phyloP scores from a whole-genome alignment of 2,329 filamentous ascomycete species.

The Colletotrichum chlorophyti region DNA sequence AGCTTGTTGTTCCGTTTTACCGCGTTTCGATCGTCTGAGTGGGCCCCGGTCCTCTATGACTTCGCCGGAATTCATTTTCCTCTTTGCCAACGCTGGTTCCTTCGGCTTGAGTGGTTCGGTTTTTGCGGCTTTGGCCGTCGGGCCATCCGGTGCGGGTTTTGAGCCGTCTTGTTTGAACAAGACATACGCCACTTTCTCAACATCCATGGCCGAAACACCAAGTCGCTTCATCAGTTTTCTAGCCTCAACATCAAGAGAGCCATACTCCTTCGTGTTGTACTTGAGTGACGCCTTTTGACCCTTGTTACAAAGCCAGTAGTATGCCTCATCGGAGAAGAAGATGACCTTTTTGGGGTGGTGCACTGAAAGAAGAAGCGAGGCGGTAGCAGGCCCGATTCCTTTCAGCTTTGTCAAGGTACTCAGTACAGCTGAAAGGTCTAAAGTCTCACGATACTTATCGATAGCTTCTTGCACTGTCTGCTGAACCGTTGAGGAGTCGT shows the following conservation, averaged over 20 bases:
- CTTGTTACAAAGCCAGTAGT: conserved; percentile 71
- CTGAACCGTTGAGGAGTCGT: conserved; percentile 55
- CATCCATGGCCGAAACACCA: conserved; percentile 62
- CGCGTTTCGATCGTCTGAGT: conserved; percentile 36
- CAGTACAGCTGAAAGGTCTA: conserved; percentile 51
- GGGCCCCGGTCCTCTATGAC: conserved; percentile 27
- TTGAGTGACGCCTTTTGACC: conserved; percentile 62
- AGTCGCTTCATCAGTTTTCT: conserved; percentile 54
- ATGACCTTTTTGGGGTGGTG: conserved; percentile 64
- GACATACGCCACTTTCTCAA: conserved; percentile 77
- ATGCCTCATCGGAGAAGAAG: conserved; percentile 85
- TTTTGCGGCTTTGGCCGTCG: background rate
- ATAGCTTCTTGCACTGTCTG: conserved; percentile 61
- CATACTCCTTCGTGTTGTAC: conserved; percentile 75
- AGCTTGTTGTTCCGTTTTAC: conserved; percentile 31
- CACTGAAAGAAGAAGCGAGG: conserved; percentile 74
- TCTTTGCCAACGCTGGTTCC: conserved; percentile 31
- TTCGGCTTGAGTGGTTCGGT: background rate
- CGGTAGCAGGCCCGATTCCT: conserved; percentile 82
- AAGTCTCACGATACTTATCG: conserved; percentile 46
- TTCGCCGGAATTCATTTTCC: conserved; percentile 29
- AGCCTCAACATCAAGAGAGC: conserved; percentile 54
- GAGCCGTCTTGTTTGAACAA: conserved; percentile 54
- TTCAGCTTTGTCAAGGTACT: conserved; percentile 65
- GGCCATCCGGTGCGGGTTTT: background rate